Base-by-base conservation (phyloP, 148 eudicot species). In the Fagopyrum tataricum region DNA sequence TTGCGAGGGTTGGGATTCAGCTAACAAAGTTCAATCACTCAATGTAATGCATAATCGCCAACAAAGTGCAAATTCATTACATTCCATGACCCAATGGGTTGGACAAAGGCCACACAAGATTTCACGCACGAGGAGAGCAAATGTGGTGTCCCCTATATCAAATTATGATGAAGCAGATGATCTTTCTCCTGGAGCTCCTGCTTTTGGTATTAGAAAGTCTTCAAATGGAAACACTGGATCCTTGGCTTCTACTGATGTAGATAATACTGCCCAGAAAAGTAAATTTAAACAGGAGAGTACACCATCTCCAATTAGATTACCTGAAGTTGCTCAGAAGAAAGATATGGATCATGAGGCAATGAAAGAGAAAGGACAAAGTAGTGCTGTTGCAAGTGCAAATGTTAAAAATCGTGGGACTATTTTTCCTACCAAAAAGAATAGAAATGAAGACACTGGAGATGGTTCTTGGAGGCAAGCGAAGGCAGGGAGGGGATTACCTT, bases 121-220 rank as follows among this genome's bases (percentile, higher is more conserved):
- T 73, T 80, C 82, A 15, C 83, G 89, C 71, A 79, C 84, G 59
- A 82, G 87, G 82, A 82, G 89, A 80, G 37, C 87, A 43, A 78
- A 80, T 78, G 79, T 84, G 55, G 79, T 80, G 67, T 84, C 84
- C 44, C 87, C 79, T 40, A 82, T 82, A 48, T 58, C 81, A 31
- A 80, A 76, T 69, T 73, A 74, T 15, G 86, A 79, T 44, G 87
- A 84, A 78, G 79, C 72, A 44, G 79, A 80, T 70, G 75, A 55
- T 59, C 40, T 73, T 15, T 78, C 85, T 80, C 56, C 24, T 42
- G 71, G 61, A 68, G 55, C 85, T 68, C 71, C 83, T 76, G 85
- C 21, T 48, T 59, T 49, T 76, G 75, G 75, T 41, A 53, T 43
- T 49, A 76, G 71, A 72, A 72, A 49, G 39, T 77, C 80, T 73